Conservation (phyloP, 805 yeast genomes). For the Schwanniomyces sp. region DNA sequence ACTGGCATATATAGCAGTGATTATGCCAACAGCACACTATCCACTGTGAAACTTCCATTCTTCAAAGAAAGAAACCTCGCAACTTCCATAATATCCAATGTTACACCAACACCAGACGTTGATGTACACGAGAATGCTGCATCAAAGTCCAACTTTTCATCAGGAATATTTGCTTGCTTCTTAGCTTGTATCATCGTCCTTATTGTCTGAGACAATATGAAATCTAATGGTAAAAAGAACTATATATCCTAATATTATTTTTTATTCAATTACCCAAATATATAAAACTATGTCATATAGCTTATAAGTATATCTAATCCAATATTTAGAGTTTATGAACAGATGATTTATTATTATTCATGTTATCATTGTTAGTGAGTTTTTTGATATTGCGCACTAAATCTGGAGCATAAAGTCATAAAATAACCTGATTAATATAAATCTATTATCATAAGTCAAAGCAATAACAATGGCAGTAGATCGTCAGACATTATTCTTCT, state of each 20-base stretch:
- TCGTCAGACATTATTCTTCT: constrained; percentile 33
- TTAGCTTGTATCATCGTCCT: not conserved
- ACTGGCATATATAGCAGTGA: not conserved
- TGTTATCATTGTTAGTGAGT: too few relatives aligned
- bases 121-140: not conserved
- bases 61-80: not conserved
- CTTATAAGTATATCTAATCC: not conserved
- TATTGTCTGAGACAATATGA: not conserved
- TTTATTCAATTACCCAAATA: not conserved
- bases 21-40: not conserved
- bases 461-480: constrained; percentile 16
- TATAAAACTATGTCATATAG: not conserved
- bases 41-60: not conserved
- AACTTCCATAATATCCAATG: not conserved
- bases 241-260: not conserved
- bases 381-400: not conserved
- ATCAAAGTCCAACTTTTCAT: not conserved
- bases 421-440: not conserved
- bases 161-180: not conserved
- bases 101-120: not conserved
- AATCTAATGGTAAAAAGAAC: not conserved
- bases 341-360: too few relatives aligned
- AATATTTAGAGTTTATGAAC: not conserved
- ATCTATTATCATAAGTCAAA: not conserved
- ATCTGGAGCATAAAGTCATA: not conserved